Conservation (phyloP, 2,329 filamentous ascomycete species). For the Talaromyces sp. region DNA sequence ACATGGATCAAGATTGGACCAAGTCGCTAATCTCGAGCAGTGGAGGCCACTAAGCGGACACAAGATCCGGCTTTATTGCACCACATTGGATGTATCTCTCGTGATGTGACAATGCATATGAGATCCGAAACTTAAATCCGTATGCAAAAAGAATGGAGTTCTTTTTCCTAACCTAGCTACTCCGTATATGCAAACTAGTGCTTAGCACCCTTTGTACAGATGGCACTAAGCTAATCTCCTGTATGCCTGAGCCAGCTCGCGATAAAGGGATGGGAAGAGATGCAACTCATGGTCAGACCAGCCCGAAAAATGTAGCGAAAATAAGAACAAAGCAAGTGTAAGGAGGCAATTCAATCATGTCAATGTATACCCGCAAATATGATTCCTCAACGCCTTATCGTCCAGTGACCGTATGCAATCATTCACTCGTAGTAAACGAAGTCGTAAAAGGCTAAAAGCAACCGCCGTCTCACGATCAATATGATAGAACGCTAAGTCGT, state of each 20-base stretch:
- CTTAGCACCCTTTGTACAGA: not conserved
- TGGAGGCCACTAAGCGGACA: not conserved
- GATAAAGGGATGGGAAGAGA: not conserved
- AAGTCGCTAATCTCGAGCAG: not conserved
- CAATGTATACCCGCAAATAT: not conserved
- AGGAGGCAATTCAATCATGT: not conserved
- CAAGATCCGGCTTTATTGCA: not conserved
- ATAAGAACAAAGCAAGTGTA: not conserved
- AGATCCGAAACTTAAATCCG: not conserved
- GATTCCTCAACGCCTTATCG: constrained; percentile 1
- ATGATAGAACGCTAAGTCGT: not conserved
- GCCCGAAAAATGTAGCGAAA: not conserved
- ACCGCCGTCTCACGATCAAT: not conserved
- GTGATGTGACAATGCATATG: not conserved
- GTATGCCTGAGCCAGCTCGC: not conserved
- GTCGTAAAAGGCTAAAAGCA: not conserved
- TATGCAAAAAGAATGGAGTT: not conserved
- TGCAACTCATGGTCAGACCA: not conserved
- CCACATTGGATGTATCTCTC: not conserved
- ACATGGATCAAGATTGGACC: not conserved
- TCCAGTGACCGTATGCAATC: constrained; percentile 7
- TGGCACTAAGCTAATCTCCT: not conserved
- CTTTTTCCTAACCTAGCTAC: not conserved
- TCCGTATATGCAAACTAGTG: constrained; percentile 4
- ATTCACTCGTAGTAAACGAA: not conserved